Base-by-base conservation (phyloP, 768 basidiomycete species). In the Lentinus tigrinus region DNA sequence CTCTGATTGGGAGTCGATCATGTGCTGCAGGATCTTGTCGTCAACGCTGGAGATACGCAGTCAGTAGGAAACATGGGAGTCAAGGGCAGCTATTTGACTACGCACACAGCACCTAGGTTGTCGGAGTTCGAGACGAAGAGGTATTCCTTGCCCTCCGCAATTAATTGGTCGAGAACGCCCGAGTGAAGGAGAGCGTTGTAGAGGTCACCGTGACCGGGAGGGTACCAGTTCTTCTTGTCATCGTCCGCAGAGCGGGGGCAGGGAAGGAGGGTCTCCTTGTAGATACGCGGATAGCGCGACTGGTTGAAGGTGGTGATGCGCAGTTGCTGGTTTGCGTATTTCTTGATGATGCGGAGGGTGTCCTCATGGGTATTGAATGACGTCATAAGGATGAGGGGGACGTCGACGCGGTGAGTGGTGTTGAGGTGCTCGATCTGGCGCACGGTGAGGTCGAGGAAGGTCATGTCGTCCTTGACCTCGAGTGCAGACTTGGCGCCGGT, bases 361-460 rank as follows among this genome's bases (percentile, higher is more conserved):
- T 98, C 95, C 36, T 97, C 93, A 72, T 95, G 91, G n/a, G 95
- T 98, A 80, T 96, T 96, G 83, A 98, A 98, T 56, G 93, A 96
- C 70, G 95, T 97, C 96, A 97, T 96, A 69, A 98, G 85, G 77
- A 97, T 90, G 73, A 97, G 89, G n/a, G 93, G 95, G 44, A 96
- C 92, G 75, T 97, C 89, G 74, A 92, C 88, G 62, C 84, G 84
- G 70, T 84, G 78, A 46, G 85, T 82, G 52, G 87, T 89, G 81
- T 95, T 95, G 70, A 96, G 86, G 73, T 96, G 92, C 81, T 97
- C 93, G 68, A 98, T 94, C 76, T 97, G 95, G 64, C 93, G 84
- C 47, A 98, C 93, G 54, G 85, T 89, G 62, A 98, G 83, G 73
- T 98, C 95, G 62, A 98, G 85, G 85, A 97, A 98, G 50, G 91